Evolutionary conservation across 495 filamentous ascomycete genomes (phyloP), one percentile per base, ranked within the genome.

Genomic region (Lophium mytilinum): DNA sequence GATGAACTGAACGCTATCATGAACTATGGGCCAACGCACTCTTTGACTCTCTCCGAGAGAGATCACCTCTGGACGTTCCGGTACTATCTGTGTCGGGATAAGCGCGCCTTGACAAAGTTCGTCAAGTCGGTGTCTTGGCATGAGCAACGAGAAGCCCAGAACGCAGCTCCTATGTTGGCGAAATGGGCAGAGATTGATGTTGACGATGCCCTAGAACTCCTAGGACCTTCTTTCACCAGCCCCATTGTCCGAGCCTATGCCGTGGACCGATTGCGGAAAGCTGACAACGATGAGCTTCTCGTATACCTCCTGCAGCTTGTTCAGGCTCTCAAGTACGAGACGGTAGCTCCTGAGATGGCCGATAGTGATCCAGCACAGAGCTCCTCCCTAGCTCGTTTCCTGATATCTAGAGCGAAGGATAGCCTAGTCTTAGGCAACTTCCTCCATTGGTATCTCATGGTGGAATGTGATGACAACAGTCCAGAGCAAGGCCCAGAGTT

Each of bases 101-200:
- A 97, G 72, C 80, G 88, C 58, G 93, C 92, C 1, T 75, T 97
- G 39, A 96, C 93, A 19, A 99, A 99, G 65, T 95, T 99, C 60
- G 89, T 96, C 64, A 97, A 97, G 70, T 94, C 89, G 1, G 92
- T 96, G 37, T 86, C 89, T 52, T 99, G 93, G 93, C 81, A 81
- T 15, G 92, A 97, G 68, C 76, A 76, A n/a, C 81, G 82, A 43
- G 93, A 99, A 75, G 78, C 86, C 21, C 85, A 85, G 47, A 89
- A 96, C 71, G 92, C 91, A 8, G 87, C 92, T 9, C 88, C 90
- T 53, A 82, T 99, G 6, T 77, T 99, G 11, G 81, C 88, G 0
- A 92, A 90, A 68, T 99, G 93, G 93, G 94, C 89, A 0, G 91
- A 96, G 50, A 93, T 97, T 55, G 94, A 97, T 64, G 88, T 97